Evolutionary conservation across 2,329 filamentous ascomycete species (phyloP).

Genomic region (Xylariaceae sp.): DNA sequence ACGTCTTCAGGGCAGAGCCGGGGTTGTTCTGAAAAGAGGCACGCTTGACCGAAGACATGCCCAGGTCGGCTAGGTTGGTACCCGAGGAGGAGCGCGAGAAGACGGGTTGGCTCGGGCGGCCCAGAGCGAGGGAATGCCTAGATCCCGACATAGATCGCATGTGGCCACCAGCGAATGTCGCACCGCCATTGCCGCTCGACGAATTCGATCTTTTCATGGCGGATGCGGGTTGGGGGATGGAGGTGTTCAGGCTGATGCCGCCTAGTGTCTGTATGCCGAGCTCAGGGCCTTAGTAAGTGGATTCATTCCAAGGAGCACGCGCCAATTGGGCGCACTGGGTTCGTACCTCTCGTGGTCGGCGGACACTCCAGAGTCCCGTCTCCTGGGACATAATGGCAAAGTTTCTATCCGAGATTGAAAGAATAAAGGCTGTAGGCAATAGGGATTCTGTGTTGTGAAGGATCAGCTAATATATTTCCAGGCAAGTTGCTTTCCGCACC

Average conservation of each 20-base stretch:
- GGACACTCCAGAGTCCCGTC: constrained; percentile 86
- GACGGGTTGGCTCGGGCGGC: constrained; percentile 82
- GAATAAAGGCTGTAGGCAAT: background rate
- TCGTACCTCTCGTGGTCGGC: constrained; percentile 86
- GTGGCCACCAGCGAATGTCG: constrained; percentile 72
- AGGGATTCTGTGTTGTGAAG: background rate
- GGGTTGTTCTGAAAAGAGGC: constrained; percentile 74
- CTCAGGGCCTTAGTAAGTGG: constrained; percentile 24
- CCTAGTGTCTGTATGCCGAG: constrained; percentile 73
- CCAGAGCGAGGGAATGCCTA: constrained; percentile 83
- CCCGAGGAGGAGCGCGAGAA: constrained; percentile 87
- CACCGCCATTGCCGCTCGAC: constrained; percentile 68
- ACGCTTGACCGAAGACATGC: constrained; percentile 83
- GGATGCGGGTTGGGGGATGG: constrained; percentile 88
- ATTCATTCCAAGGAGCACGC: constrained; percentile 17
- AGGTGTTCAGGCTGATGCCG: constrained; percentile 79
- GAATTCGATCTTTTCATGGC: constrained; percentile 93
- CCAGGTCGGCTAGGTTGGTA: constrained; percentile 77
- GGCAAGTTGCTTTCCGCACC: background rate
- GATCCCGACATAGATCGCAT: constrained; percentile 82
- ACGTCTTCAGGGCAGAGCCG: constrained; percentile 70
- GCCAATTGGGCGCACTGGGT: constrained; percentile 23
- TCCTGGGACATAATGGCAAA: constrained; percentile 78
- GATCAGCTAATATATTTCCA: background rate
- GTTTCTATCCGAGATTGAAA: background rate